Conservation (phyloP, 1,139 yeast species). For the Candida freyschussii region DNA sequence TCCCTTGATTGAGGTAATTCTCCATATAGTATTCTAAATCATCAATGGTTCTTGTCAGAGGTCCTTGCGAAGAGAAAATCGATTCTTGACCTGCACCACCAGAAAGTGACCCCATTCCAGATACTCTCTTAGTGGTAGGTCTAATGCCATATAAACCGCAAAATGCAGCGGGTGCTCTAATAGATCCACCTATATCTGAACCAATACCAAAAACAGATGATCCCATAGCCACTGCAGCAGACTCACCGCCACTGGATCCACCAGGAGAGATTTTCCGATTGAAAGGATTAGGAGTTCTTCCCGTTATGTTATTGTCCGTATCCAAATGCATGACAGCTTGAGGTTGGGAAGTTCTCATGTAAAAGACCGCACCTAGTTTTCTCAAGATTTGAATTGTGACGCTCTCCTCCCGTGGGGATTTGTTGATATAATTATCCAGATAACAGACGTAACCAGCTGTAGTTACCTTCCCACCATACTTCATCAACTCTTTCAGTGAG, state of each 20-base stretch:
- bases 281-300: constrained; percentile 50
- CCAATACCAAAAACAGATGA: constrained; percentile 68
- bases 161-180: constrained; percentile 73
- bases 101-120: constrained; percentile 49
- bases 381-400: constrained; percentile 50
- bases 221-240: constrained; percentile 60
- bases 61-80: constrained; percentile 56
- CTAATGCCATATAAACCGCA: constrained; percentile 65
- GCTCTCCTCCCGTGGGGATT: constrained; percentile 45
- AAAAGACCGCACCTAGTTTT: constrained; percentile 64
- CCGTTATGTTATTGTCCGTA: constrained; percentile 44
- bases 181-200: constrained; percentile 76
- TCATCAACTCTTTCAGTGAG: constrained; percentile 70
- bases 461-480: constrained; percentile 52
- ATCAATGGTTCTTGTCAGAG: constrained; percentile 55
- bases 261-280: constrained; percentile 54
- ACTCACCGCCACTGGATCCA: constrained; percentile 80
- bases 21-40: constrained; percentile 65
- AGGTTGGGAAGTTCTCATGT: constrained; percentile 52
- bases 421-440: constrained; percentile 41
- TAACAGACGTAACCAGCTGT: constrained; percentile 61
- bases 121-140: constrained; percentile 62
- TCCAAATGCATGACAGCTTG: constrained; percentile 55
- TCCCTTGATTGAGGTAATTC: constrained; percentile 53
- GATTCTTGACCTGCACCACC: constrained; percentile 43